Evolutionary conservation across 176 grass and related monocot genomes (phyloP).

Genomic region (Ensete ventricosum): DNA sequence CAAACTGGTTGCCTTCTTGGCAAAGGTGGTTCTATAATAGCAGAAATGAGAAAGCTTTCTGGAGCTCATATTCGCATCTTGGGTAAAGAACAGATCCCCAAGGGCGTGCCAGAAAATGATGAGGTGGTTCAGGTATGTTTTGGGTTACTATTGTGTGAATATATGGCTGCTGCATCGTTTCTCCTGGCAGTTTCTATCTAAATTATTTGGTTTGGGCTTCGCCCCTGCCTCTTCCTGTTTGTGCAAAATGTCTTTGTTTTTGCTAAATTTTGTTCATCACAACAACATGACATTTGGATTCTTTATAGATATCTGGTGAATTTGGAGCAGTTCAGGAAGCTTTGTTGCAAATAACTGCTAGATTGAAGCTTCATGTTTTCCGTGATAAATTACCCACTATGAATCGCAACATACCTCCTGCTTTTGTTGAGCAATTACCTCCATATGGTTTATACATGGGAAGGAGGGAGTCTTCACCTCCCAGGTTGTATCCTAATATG

Average conservation of each 20-base stretch:
- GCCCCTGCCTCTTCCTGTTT: not conserved
- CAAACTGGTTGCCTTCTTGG: slow-evolving; percentile 89
- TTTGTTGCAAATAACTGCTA: slow-evolving; percentile 72
- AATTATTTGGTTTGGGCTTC: slow-evolving; percentile 9
- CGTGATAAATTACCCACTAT: slow-evolving; percentile 45
- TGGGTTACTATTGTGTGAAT: not conserved
- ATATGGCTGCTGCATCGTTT: not conserved
- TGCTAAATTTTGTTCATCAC: slow-evolving; percentile 2
- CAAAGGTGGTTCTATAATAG: slow-evolving; percentile 76
- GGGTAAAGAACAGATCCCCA: slow-evolving; percentile 65
- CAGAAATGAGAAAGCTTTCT: slow-evolving; percentile 95
- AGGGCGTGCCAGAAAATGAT: slow-evolving; percentile 53
- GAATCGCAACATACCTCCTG: slow-evolving; percentile 35
- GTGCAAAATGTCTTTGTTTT: not conserved
- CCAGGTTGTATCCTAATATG: slow-evolving; percentile 27
- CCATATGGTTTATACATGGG: slow-evolving; percentile 53
- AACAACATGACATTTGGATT: slow-evolving; percentile 8
- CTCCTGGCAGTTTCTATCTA: not conserved
- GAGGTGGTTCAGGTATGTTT: slow-evolving; percentile 73
- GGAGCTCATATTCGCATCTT: slow-evolving; percentile 73
- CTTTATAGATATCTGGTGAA: slow-evolving; percentile 55
- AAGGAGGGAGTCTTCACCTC: slow-evolving; percentile 46
- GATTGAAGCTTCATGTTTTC: slow-evolving; percentile 77
- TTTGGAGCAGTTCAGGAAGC: slow-evolving; percentile 81
- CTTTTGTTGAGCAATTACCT: slow-evolving; percentile 55